A percentile compares a stretch with the other conserved stretches of the same genome.
Evolutionary conservation across 768 basidiomycete species (phyloP).

Genomic region (Leccinum uliginosum): DNA sequence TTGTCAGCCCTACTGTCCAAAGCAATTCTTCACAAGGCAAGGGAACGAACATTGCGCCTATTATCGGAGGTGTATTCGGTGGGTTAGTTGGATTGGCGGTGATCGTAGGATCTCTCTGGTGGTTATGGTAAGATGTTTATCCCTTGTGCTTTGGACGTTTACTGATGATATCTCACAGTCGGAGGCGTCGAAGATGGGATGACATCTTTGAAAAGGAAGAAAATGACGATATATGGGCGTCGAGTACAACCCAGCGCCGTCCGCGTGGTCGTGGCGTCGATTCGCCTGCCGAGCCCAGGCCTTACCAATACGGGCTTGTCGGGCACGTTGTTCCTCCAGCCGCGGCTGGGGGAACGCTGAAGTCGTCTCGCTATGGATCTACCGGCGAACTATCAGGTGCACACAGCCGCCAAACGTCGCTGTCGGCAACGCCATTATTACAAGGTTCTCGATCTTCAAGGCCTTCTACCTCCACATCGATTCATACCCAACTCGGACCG

Average conservation of each 20-base stretch:
- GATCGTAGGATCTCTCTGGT: constrained; percentile 45
- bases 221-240: constrained; percentile 23
- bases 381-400: constrained; percentile 17
- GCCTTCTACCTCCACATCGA: constrained; percentile 43
- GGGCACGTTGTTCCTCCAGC: constrained; percentile 37
- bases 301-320: constrained; percentile 62
- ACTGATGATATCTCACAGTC: constrained; percentile 30
- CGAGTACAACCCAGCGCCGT: constrained; percentile 16
- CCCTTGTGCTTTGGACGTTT: constrained; percentile 2
- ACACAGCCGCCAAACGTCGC: constrained; percentile 25
- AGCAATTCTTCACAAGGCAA: constrained; percentile 13
- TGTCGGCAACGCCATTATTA: constrained; percentile 24
- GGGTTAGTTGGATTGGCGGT: constrained; percentile 49
- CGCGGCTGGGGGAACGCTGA: constrained; percentile 28
- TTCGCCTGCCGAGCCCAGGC: constrained; percentile 40
- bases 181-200: constrained; percentile 44
- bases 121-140: constrained; percentile 39
- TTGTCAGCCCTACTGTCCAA: constrained; percentile 15
- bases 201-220: constrained; percentile 48
- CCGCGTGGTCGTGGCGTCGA: constrained; percentile 27
- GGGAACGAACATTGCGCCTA: constrained; percentile 37
- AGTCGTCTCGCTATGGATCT: constrained; percentile 31
- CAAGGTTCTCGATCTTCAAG: constrained; percentile 28
- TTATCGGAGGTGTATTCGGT: constrained; percentile 52
- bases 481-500: constrained; percentile 16